phyloP scores from a whole-genome alignment of 2,329 filamentous ascomycete species.

The Aspergillus pseudonomiae region DNA sequence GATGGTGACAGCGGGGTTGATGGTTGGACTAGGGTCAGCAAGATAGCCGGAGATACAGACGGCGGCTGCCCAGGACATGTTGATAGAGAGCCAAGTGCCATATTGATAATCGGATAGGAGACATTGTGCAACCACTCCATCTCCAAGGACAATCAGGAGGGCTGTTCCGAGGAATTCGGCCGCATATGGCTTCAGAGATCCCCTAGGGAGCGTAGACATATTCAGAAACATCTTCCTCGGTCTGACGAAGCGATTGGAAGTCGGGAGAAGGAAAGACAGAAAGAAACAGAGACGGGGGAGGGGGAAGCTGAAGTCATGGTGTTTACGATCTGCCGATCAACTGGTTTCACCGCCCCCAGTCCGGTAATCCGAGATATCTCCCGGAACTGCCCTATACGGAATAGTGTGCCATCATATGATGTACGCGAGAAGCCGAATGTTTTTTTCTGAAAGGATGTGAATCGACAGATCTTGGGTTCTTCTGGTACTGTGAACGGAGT shows the following conservation, averaged over 20 bases:
- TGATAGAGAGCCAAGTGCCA: slow-evolving; percentile 39
- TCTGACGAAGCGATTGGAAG: background rate
- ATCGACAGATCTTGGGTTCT: too few relatives aligned
- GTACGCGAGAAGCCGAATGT: too few relatives aligned
- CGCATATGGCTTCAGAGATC: slow-evolving; percentile 27
- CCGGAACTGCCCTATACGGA: background rate
- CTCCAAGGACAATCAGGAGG: slow-evolving; percentile 35
- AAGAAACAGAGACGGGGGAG: background rate
- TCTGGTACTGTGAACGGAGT: too few relatives aligned
- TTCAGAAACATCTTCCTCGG: slow-evolving; percentile 15
- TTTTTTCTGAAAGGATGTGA: too few relatives aligned
- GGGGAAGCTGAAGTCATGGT: background rate
- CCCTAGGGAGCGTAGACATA: slow-evolving; percentile 17
- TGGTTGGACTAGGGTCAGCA: slow-evolving; percentile 30
- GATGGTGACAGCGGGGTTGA: slow-evolving; percentile 33
- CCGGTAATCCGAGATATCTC: background rate
- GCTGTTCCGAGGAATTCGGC: slow-evolving; percentile 38
- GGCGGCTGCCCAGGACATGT: slow-evolving; percentile 35
- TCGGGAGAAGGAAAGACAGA: background rate
- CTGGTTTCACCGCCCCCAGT: background rate
- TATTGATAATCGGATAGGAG: slow-evolving; percentile 36
- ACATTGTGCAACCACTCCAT: slow-evolving; percentile 37
- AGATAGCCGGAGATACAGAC: slow-evolving; percentile 33
- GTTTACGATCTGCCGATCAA: background rate
- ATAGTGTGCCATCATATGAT: background rate